Percentiles rank a stretch among this genome's conserved stretches.
phyloP scores from a whole-genome alignment of 768 basidiomycete species.

The Auricularia sp. region DNA sequence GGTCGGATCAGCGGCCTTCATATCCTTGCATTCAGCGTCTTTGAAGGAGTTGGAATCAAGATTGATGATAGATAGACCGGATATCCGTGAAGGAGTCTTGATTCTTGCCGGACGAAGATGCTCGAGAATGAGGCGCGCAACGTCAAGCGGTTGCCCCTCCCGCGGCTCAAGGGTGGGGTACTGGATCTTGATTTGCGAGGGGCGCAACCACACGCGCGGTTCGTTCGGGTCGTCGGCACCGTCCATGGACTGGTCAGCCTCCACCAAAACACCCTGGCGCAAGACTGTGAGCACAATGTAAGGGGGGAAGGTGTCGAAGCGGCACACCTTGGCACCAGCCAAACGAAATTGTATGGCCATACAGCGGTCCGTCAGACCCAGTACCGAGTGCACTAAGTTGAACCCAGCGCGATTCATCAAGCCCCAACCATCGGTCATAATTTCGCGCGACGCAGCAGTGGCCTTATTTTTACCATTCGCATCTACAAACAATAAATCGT shows the following conservation, averaged over 20 bases:
- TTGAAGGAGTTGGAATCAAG: not conserved
- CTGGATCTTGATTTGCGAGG: not conserved
- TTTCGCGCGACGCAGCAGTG: too few species aligned
- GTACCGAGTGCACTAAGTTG: too few species aligned
- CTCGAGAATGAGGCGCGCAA: slow-evolving; percentile 4
- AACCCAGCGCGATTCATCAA: too few species aligned
- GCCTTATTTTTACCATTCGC: too few species aligned
- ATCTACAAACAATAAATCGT: too few species aligned
- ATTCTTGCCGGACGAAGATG: not conserved
- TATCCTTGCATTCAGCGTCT: not conserved
- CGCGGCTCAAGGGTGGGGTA: not conserved
- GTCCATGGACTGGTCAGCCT: slow-evolving; percentile 16
- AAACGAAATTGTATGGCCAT: too few species aligned
- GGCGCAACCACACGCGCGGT: not conserved
- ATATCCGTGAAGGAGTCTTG: not conserved
- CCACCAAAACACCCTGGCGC: too few species aligned
- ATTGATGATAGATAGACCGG: not conserved
- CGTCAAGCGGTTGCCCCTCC: not conserved
- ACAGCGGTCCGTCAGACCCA: too few species aligned
- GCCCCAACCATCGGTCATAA: too few species aligned
- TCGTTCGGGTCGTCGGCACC: not conserved
- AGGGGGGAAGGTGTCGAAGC: too few species aligned
- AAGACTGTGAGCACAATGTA: too few species aligned
- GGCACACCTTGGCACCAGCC: too few species aligned
- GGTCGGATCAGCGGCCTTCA: not conserved